Conservation (phyloP, 78 protist genomes). For the Dictyostelium brefeldianum region DNA sequence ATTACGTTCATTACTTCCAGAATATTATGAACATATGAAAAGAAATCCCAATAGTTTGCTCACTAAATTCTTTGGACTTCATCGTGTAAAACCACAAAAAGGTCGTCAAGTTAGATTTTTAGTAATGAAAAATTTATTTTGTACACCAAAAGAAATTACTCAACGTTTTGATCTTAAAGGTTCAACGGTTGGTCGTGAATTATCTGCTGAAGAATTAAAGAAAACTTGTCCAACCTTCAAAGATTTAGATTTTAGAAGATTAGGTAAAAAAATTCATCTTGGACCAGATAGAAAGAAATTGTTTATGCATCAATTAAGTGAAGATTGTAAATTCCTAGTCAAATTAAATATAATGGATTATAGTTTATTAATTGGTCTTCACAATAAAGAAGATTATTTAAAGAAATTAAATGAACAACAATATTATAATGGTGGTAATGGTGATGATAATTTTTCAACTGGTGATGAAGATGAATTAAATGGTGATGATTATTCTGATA, state of each 20-base stretch:
- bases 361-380: conserved; percentile 81
- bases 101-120: conserved; percentile 91
- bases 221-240: conserved; percentile 73
- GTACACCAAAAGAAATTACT: conserved; percentile 80
- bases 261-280: conserved; percentile 45
- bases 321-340: conserved; percentile 81
- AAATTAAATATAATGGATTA: conserved; percentile 93
- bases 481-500: neutral
- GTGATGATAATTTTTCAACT: conserved; percentile 33
- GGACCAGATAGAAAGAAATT: conserved; percentile 68
- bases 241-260: conserved; percentile 76
- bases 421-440: too few relatives aligned
- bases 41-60: conserved; percentile 91
- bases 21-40: conserved; percentile 90
- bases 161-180: conserved; percentile 94
- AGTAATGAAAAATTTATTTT: conserved; percentile 94
- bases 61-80: conserved; percentile 93
- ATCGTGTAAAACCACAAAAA: conserved; percentile 68
- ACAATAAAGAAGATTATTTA: conserved; percentile 21
- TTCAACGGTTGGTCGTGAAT: conserved; percentile 75
- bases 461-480: conserved; percentile 54
- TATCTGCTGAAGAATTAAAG: conserved; percentile 55
- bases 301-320: conserved; percentile 73
- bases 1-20: conserved; percentile 88
- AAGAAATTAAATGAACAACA: neutral